Evolutionary conservation across 1,284 basidiomycete species (phyloP).

Genomic region (Tylopilus orsonianus): DNA sequence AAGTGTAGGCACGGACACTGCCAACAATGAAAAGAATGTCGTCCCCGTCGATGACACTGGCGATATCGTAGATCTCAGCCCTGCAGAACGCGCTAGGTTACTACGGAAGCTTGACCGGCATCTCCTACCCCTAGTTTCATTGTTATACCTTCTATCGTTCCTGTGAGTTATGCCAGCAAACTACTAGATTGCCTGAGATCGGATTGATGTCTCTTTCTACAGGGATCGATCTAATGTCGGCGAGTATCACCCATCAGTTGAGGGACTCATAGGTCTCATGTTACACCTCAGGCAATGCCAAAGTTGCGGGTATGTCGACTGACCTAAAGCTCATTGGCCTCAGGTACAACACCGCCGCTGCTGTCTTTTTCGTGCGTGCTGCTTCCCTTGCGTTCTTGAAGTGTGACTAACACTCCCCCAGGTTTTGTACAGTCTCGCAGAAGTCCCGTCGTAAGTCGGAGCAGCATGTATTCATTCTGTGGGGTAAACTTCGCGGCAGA

Average conservation of each 20-base stretch:
- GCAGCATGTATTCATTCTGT: no score
- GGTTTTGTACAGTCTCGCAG: conserved; percentile 46
- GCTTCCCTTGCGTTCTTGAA: not conserved
- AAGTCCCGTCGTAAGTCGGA: conserved; percentile 47
- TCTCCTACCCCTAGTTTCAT: conserved; percentile 48
- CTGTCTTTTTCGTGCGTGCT: conserved; percentile 47
- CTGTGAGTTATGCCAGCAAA: conserved; percentile 38
- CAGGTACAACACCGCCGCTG: conserved; percentile 47
- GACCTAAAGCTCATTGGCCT: conserved; percentile 41
- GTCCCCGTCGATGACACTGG: not conserved
- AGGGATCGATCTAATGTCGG: conserved; percentile 1
- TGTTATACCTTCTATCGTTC: conserved; percentile 62
- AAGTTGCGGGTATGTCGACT: conserved; percentile 43
- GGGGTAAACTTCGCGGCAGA: conserved; percentile 29
- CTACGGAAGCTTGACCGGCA: conserved; percentile 51
- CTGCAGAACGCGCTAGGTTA: conserved; percentile 36
- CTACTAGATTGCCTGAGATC: not conserved
- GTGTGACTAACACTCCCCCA: conserved; percentile 14
- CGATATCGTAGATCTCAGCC: conserved; percentile 17
- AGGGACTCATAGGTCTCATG: not conserved
- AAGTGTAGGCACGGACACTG: conserved; percentile 17
- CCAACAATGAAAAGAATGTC: conserved; percentile 18
- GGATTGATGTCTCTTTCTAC: not conserved
- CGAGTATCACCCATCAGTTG: not conserved
- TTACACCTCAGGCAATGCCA: conserved; percentile 30